A percentile compares a stretch with the other conserved stretches of the same genome.
Conservation (phyloP, 148 eudicot genomes). For the Camellia granthamiana region DNA sequence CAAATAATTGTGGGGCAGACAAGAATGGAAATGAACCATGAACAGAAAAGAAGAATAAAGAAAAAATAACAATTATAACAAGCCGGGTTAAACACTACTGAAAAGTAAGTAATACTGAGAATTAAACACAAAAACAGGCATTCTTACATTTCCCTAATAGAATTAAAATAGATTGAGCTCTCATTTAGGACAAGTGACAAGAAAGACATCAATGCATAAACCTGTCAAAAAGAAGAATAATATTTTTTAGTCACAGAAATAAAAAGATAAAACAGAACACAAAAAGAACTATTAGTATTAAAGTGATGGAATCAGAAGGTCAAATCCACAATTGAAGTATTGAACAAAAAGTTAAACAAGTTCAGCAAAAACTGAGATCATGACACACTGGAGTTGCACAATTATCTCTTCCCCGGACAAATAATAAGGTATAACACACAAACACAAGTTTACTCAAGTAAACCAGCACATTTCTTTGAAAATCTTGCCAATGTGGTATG, state of each 20-base stretch:
- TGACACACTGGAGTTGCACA: neutral
- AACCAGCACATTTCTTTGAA: neutral
- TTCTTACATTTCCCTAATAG: conserved; percentile 88
- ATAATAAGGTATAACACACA: neutral
- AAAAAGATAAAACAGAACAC: neutral
- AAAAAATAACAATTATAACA: neutral
- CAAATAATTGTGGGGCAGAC: neutral
- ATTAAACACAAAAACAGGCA: neutral
- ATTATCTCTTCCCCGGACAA: too few relatives aligned
- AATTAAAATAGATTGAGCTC: conserved; percentile 77
- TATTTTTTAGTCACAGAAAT: neutral
- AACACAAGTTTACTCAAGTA: neutral
- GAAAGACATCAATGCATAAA: conserved; percentile 86
- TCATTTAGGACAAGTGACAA: conserved; percentile 66
- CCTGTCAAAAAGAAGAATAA: conserved; percentile 42
- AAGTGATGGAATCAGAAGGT: neutral
- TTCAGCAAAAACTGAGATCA: neutral
- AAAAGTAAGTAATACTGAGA: neutral
- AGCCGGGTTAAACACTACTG: neutral
- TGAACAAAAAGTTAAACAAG: neutral
- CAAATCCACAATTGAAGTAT: neutral
- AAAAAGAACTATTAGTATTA: neutral
- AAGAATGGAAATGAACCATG: neutral
- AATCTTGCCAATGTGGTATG: neutral
- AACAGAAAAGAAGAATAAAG: neutral